Percentiles rank a stretch among this genome's conserved stretches.
Evolutionary conservation across 257 asterid genomes (phyloP).

Genomic region (Solanum virginianum): DNA sequence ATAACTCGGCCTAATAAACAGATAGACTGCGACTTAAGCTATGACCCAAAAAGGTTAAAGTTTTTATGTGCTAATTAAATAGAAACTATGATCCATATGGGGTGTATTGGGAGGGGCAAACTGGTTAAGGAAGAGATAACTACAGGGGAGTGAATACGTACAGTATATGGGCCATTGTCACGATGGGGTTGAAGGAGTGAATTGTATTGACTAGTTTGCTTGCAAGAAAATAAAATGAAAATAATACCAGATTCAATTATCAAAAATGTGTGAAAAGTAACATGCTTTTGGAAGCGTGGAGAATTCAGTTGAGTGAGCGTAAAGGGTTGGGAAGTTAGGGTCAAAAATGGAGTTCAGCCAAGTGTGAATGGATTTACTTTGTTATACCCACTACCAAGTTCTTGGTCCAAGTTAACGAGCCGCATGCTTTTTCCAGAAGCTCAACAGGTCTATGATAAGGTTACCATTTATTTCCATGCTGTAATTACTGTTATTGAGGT

Average conservation of each 20-base stretch:
- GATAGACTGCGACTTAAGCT: neutral
- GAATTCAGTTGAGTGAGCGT: neutral
- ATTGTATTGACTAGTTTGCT: neutral
- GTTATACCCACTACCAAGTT: neutral
- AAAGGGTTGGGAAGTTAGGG: neutral
- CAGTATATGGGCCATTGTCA: neutral
- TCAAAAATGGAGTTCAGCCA: neutral
- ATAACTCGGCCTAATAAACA: no score
- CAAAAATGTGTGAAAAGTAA: neutral
- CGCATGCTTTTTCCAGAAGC: neutral
- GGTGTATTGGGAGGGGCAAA: neutral
- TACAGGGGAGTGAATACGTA: neutral
- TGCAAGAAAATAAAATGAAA: neutral
- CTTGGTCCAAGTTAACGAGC: neutral
- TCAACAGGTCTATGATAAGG: neutral
- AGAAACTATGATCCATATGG: neutral
- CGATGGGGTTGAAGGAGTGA: neutral
- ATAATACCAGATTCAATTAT: neutral
- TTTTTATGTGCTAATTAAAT: neutral
- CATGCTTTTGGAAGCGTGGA: neutral
- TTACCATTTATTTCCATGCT: neutral
- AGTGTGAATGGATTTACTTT: neutral
- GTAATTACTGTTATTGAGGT: neutral
- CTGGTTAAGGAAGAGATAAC: neutral
- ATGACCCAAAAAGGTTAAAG: neutral